phyloP scores from a whole-genome alignment of 306 rosid species.

The Phaseolus lunatus region DNA sequence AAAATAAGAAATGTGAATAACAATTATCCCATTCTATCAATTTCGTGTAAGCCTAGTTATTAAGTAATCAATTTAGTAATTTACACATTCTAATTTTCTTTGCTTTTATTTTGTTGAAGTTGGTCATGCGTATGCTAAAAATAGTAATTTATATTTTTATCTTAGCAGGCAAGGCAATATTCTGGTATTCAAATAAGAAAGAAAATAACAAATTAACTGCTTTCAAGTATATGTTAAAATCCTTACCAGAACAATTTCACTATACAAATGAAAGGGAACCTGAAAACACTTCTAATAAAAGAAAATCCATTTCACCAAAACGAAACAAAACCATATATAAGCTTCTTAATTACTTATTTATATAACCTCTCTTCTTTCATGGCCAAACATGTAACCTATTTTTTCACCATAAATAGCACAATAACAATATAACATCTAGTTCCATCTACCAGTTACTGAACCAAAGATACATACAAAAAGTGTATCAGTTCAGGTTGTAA shows the following conservation, averaged over 20 bases:
- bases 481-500: neutral
- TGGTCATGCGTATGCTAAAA: neutral
- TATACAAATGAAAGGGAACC: slow-evolving; percentile 5
- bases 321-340: neutral
- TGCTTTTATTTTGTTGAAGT: too few relatives aligned
- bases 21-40: too few relatives aligned
- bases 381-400: slow-evolving; percentile 28
- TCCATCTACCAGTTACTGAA: slow-evolving; percentile 28
- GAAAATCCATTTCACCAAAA: neutral
- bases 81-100: too few relatives aligned
- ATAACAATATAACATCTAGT: slow-evolving; percentile 12
- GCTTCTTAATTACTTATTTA: neutral
- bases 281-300: slow-evolving; percentile 7
- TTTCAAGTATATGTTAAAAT: neutral
- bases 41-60: too few relatives aligned
- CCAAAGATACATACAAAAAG: neutral
- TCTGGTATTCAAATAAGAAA: neutral
- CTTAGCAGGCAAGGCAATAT: neutral
- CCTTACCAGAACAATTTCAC: neutral
- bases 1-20: too few relatives aligned
- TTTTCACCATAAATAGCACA: slow-evolving; percentile 32
- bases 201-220: neutral
- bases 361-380: slow-evolving; percentile 1
- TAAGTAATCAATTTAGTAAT: too few relatives aligned
- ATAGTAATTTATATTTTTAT: neutral